Percentiles rank a stretch among this genome's conserved stretches.
Conservation (phyloP, 2,329 filamentous ascomycete species). For the Beauveria sp. region DNA sequence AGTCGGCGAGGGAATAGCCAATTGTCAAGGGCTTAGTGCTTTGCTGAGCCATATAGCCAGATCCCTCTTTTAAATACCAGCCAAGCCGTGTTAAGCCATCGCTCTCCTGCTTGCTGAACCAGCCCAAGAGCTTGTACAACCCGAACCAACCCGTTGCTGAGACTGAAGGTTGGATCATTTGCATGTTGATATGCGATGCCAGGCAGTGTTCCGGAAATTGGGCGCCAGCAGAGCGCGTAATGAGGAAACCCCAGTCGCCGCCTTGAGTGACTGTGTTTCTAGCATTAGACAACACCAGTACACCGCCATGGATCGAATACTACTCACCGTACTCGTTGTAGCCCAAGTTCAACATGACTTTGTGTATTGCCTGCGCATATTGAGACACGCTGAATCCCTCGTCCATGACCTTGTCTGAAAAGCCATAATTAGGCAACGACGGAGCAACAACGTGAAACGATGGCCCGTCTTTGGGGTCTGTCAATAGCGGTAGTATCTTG, state of each 20-base stretch:
- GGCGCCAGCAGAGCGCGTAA: conserved; percentile 52
- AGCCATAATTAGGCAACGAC: conserved; percentile 46
- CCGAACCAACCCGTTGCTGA: conserved; percentile 39
- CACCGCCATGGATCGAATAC: background rate
- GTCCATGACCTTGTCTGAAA: conserved; percentile 23
- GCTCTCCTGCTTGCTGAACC: conserved; percentile 32
- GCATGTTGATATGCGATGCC: conserved; percentile 43
- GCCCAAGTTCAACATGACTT: conserved; percentile 60
- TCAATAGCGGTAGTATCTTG: conserved; percentile 49
- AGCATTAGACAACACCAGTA: background rate
- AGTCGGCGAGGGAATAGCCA: conserved; percentile 61
- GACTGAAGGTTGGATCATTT: conserved; percentile 25
- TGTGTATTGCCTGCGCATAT: conserved; percentile 51
- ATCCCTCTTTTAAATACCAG: conserved; percentile 52
- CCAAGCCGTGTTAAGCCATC: conserved; percentile 41
- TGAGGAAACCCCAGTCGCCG: conserved; percentile 61
- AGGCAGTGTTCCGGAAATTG: conserved; percentile 49
- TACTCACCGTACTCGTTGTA: conserved; percentile 33
- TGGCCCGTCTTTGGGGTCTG: conserved; percentile 24
- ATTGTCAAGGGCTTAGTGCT: conserved; percentile 68
- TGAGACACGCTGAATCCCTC: conserved; percentile 25
- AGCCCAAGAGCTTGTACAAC: conserved; percentile 3
- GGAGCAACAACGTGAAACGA: conserved; percentile 51
- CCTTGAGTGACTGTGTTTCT: conserved; percentile 39
- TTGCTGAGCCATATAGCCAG: conserved; percentile 23